Evolutionary conservation across 441 rosid genomes (phyloP), one percentile per base, ranked within the genome.

Genomic region (Dalechampia spathulata): DNA sequence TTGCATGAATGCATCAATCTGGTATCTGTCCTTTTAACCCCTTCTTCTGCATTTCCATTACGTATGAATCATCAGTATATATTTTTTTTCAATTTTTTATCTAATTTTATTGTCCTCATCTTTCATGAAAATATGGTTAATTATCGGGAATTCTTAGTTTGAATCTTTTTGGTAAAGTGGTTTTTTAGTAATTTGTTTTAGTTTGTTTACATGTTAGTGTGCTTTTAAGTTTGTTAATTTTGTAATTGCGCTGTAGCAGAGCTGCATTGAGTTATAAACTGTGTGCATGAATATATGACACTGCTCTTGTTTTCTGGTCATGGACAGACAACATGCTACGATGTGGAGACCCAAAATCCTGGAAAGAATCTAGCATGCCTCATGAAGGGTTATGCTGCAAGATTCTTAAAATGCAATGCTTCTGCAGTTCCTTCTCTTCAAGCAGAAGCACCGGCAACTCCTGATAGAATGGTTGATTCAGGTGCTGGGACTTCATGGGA

Each of bases 361-460:
- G 57, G 79, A 51, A 76, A 70, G 65, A 68, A 60, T 52, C 17
- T 40, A 39, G 76, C 62, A 55, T 63, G 26, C 62, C 71, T 80
- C 17, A 64, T 95, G 74, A 77, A 55, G 75, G 85, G 74, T 60
- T 95, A 91, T 78, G 99, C 99, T 49, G 64, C 80, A 49, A 85
- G 83, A 66, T 95, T 80, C 79, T 75, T 95, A 80, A 77, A 78
- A 70, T 77, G 60, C 65, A 81, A 67, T 71, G 65, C 63, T 64
- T 72, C 75, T 67, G 62, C 69, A 59, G 67, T 70, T 61, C 79
- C 75, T 66, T 55, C 72, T 57, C 68, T 66, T 70, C 83, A 74
- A 75, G 86, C 83, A 46, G 86, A 82, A 68, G 83, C 79, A 58
- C 90, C 83, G 3, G 62, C 75, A 60, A 78, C 85, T 62, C 78